Conservation (phyloP, 176 grass and related monocot genomes). For the Paspalum notatum region DNA sequence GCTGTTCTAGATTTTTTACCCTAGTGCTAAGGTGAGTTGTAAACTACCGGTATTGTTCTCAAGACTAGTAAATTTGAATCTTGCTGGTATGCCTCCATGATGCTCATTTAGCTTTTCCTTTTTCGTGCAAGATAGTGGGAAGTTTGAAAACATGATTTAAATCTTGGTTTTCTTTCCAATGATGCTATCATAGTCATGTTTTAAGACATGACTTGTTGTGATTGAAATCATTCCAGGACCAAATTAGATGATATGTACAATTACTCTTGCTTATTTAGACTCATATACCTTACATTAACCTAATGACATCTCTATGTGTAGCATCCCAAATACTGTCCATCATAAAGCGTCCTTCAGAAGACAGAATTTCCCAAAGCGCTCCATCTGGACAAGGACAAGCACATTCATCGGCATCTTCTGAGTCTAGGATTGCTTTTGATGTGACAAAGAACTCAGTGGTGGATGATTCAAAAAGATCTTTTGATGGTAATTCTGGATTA, state of each 20-base stretch:
- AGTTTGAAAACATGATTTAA: background rate
- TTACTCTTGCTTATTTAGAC: constrained; percentile 12
- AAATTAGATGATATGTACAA: background rate
- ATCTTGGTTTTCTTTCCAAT: background rate
- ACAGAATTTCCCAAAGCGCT: background rate
- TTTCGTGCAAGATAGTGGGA: background rate
- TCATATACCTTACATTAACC: constrained; percentile 16
- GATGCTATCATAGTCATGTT: background rate
- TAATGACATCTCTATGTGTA: constrained; percentile 40
- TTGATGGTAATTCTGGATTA: constrained; percentile 35
- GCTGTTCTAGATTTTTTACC: too few relatives aligned
- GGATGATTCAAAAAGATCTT: constrained; percentile 6
- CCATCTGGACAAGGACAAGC: constrained; percentile 24
- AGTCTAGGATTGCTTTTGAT: constrained; percentile 21
- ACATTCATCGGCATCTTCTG: constrained; percentile 29
- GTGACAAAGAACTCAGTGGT: constrained; percentile 9
- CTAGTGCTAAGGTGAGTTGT: constrained; percentile 3
- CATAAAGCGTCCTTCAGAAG: constrained; percentile 49
- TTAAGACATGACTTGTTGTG: background rate
- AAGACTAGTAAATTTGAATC: constrained; percentile 9
- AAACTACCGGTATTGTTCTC: constrained; percentile 14
- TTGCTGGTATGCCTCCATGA: constrained; percentile 11
- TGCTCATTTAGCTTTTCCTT: constrained; percentile 3
- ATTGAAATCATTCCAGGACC: background rate
- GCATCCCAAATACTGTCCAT: constrained; percentile 59